Evolutionary conservation across 208 protist genomes (phyloP), one percentile per base, ranked within the genome.

Genomic region (Acanthamoeba triangularis): DNA sequence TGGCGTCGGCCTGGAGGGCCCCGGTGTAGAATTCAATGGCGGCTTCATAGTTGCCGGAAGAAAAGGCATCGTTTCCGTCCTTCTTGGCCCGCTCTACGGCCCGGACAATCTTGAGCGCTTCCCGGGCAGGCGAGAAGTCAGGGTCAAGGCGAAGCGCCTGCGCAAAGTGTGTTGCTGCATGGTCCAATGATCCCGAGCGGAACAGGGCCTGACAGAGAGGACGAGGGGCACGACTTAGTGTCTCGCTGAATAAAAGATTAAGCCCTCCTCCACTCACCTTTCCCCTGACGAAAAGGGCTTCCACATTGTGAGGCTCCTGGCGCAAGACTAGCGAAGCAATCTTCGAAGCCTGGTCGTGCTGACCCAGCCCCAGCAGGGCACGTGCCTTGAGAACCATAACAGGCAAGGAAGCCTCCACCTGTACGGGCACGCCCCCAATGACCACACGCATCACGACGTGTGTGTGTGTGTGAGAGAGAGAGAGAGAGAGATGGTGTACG

Each of bases 11-110:
- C 33, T 82, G 44, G 1, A 97, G 54, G 41, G 95, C 96, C 4
- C 92, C 95, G 14, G 82, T 94, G 72, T 97, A 97, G n/a, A 47
- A 33, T 7, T 95, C 56, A 41, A 95, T 87, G 5, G 97, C 97
- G 11, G 28, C 37, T 47, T 63, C 20, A 87, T 96, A 97, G 52
- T 95, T 95, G 67, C 93, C 85, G 18, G 49, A 5, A 20, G 33
- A n/a, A 82, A 97, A 97, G 41, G 78, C 91, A 13, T 97, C 96
- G 67, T 97, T 97, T 63, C 97, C 97, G 25, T 92, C 95, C 44
- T 97, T 96, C 59, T 97, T 97, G 35, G n/a, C 35, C 0, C 67
- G 8, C 25, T 92, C 84, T 7, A 95, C 28, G 10, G n/a, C n/a
- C 30, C 87, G 87, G 1, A 94, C 63, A 10, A 78, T 56, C 76